phyloP scores from a whole-genome alignment of 1,284 basidiomycete species.

The Leucoagaricus sp. region DNA sequence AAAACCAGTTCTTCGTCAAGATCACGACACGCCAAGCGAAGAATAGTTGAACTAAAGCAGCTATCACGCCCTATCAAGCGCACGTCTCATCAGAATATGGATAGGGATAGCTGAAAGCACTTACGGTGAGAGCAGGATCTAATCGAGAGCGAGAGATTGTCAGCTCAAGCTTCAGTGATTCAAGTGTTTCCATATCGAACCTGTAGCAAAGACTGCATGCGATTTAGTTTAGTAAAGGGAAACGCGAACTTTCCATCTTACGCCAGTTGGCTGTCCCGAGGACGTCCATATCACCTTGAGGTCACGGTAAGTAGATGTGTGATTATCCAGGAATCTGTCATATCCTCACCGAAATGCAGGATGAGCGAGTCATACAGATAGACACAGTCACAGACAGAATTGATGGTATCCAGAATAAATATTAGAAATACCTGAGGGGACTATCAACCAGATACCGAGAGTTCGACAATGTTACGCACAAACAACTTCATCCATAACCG shows the following conservation, averaged over 20 bases:
- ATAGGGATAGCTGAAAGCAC: neutral
- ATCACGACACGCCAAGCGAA: conserved; percentile 36
- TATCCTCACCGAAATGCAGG: conserved; percentile 28
- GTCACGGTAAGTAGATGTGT: neutral
- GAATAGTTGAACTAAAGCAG: conserved; percentile 34
- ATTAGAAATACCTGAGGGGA: conserved; percentile 23
- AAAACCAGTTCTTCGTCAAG: conserved; percentile 27
- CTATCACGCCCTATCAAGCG: conserved; percentile 30
- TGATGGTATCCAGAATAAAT: conserved; percentile 31
- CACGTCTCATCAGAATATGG: neutral
- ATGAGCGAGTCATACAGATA: conserved; percentile 33
- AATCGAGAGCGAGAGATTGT: neutral
- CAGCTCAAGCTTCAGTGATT: neutral
- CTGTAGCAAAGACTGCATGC: conserved; percentile 22
- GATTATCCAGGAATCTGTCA: no score
- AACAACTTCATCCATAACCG: conserved; percentile 22
- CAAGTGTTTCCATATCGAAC: conserved; percentile 4
- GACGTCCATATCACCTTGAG: conserved; percentile 17
- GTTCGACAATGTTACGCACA: conserved; percentile 10
- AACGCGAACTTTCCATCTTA: conserved; percentile 6
- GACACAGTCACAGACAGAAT: conserved; percentile 29
- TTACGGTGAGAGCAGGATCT: conserved; percentile 26
- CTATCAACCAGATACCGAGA: neutral
- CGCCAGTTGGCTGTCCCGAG: conserved; percentile 21
- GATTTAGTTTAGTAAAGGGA: neutral